Conservation (phyloP, 176 grass and related monocot genomes). For the Oryza glumipatula region DNA sequence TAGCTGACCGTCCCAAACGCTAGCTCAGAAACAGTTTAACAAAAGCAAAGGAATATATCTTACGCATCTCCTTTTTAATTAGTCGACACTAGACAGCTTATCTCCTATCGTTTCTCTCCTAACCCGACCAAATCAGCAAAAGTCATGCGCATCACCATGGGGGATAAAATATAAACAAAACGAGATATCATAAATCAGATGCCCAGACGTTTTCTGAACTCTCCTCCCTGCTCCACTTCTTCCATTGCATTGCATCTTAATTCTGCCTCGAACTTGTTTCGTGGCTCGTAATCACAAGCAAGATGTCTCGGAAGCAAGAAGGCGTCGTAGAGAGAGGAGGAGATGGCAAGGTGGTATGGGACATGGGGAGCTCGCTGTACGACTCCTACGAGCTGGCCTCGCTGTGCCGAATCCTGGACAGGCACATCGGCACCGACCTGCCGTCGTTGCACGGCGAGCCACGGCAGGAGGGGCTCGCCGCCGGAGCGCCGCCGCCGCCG, state of each 20-base stretch:
- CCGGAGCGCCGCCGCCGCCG: background rate
- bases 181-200: background rate
- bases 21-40: background rate
- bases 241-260: background rate
- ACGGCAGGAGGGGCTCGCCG: background rate
- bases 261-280: conserved; percentile 27
- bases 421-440: conserved; percentile 35
- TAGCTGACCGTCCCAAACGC: conserved; percentile 10
- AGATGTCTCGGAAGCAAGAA: conserved; percentile 35
- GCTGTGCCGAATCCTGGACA: conserved; percentile 55
- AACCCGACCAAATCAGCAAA: conserved; percentile 3
- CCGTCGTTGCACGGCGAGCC: conserved; percentile 12
- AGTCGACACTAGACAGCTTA: background rate
- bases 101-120: conserved; percentile 10
- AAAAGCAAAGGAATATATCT: background rate
- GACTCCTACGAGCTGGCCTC: conserved; percentile 81
- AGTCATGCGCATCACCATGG: background rate
- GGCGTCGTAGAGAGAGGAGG: background rate
- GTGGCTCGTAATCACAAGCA: background rate
- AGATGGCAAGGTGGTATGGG: conserved; percentile 40
- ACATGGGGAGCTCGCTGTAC: conserved; percentile 75
- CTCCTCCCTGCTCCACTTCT: background rate
- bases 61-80: background rate
- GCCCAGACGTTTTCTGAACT: background rate
- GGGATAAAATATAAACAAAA: background rate